Base-by-base conservation (phyloP, 345 rosid species). In the Euphorbia peplus region DNA sequence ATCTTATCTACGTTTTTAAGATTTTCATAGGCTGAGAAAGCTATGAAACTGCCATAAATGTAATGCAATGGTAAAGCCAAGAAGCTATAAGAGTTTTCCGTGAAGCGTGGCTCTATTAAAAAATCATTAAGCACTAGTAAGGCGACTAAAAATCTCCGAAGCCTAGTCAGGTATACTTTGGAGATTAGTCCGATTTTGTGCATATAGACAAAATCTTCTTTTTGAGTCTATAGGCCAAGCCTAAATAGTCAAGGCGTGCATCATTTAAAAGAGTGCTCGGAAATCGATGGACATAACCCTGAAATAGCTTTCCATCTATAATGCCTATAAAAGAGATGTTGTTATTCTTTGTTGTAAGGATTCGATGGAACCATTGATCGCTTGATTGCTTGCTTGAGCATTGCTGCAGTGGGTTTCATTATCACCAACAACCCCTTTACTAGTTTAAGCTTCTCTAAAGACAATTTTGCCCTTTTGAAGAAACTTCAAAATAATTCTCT, bases 81-180 rank as follows among this genome's bases (percentile, higher is more conserved):
- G 86, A 91, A 81, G 89, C 88, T 64, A 71, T 70, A 41, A 76
- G 74, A 55, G 89, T 82, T 44, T 87, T 88, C 68, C 76, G 48
- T 51, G 92, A 81, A 81, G 88, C 96, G 52, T 76, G 91, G 91
- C 89, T n/a, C n/a, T n/a, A n/a, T n/a, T n/a, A n/a, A n/a, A n/a
- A n/a, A n/a, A n/a, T n/a, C n/a, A n/a, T n/a, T n/a, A n/a, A n/a
- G n/a, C n/a, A n/a, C n/a, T n/a, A n/a, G n/a, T n/a, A n/a, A n/a
- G n/a, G n/a, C n/a, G n/a, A n/a, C n/a, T n/a, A n/a, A n/a, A n/a
- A n/a, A n/a, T n/a, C n/a, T n/a, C n/a, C n/a, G n/a, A n/a, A n/a
- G n/a, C n/a, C n/a, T n/a, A n/a, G n/a, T n/a, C n/a, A n/a, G n/a
- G n/a, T n/a, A n/a, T n/a, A n/a, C n/a, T n/a, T n/a, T n/a, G n/a